phyloP scores from a whole-genome alignment of 768 basidiomycete genomes.

The Tephrocybe rancida region DNA sequence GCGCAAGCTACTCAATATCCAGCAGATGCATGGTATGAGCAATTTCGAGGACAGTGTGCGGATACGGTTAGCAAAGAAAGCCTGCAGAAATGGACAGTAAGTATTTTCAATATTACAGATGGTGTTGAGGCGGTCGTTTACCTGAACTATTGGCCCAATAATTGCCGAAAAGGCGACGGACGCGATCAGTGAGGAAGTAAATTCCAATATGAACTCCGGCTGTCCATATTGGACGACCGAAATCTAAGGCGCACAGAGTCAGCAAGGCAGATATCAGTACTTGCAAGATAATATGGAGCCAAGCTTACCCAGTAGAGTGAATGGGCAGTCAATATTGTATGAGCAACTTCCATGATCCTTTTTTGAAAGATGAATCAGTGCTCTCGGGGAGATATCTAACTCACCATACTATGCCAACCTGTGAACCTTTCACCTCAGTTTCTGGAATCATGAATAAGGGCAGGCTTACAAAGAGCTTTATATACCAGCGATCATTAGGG shows the following conservation, averaged over 20 bases:
- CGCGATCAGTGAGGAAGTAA: background rate
- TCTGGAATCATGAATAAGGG: background rate
- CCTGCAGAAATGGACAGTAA: background rate
- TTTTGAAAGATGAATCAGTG: background rate
- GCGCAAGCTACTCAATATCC: conserved; percentile 12
- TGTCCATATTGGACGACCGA: background rate
- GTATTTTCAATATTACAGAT: background rate
- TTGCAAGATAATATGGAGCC: no score
- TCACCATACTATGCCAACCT: conserved; percentile 12
- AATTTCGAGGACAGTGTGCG: conserved; percentile 4
- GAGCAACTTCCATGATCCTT: conserved; percentile 8
- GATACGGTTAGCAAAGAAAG: conserved; percentile 17
- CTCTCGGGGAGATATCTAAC: background rate
- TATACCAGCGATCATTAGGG: background rate
- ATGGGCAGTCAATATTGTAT: background rate
- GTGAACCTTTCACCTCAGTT: background rate
- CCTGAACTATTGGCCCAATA: conserved; percentile 11
- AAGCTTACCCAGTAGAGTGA: background rate
- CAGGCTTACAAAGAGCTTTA: conserved; percentile 8
- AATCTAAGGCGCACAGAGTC: background rate
- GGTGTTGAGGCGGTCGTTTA: background rate
- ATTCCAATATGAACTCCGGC: no score
- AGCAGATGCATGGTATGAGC: conserved; percentile 8
- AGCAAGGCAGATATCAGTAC: background rate
- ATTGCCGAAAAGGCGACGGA: conserved; percentile 4